These are phyloP conservation scores for Kwoniella mangroviensis DNA, from an alignment of 768 basidiomycete genomes.

Conservation along the genomic window DNA sequence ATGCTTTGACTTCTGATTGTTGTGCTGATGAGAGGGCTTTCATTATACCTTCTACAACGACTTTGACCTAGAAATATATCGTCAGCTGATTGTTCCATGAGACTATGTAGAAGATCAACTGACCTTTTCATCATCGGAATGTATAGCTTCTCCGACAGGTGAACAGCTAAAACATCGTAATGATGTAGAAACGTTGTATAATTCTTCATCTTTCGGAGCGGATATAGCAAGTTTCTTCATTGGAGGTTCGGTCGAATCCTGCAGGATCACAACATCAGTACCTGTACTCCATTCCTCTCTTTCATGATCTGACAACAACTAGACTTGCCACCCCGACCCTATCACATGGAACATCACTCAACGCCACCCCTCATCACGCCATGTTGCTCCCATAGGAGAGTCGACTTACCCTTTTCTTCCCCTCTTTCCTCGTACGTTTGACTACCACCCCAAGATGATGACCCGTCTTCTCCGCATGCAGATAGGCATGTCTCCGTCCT, in stretches of 20 bases:
- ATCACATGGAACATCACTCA: constrained; percentile 6
- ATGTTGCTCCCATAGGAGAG: background rate
- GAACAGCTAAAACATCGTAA: constrained; percentile 79
- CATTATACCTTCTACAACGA: constrained; percentile 72
- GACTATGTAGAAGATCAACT: background rate
- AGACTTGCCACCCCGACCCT: background rate
- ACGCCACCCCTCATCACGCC: background rate
- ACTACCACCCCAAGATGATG: constrained; percentile 82
- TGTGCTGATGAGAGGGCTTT: constrained; percentile 82
- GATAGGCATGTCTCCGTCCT: constrained; percentile 71
- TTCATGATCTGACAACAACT: background rate
- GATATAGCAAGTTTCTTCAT: constrained; percentile 83
- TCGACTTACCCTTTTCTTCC: constrained; percentile 67
- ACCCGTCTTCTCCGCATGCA: constrained; percentile 72
- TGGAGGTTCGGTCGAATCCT: constrained; percentile 82
- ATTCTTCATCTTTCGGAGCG: constrained; percentile 79
- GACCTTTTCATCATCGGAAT: constrained; percentile 45
- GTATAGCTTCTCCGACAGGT: constrained; percentile 39
- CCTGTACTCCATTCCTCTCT: background rate
- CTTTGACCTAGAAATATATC: constrained; percentile 60
- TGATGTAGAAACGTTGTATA: constrained; percentile 70
- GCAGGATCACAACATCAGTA: too few relatives aligned
- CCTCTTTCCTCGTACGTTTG: constrained; percentile 71
- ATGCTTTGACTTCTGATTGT: constrained; percentile 92
- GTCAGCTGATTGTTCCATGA: constrained; percentile 13